These are phyloP conservation scores for Stenocarpella maydis DNA, from an alignment of 2,329 filamentous ascomycete genomes.

Conservation along the genomic window DNA sequence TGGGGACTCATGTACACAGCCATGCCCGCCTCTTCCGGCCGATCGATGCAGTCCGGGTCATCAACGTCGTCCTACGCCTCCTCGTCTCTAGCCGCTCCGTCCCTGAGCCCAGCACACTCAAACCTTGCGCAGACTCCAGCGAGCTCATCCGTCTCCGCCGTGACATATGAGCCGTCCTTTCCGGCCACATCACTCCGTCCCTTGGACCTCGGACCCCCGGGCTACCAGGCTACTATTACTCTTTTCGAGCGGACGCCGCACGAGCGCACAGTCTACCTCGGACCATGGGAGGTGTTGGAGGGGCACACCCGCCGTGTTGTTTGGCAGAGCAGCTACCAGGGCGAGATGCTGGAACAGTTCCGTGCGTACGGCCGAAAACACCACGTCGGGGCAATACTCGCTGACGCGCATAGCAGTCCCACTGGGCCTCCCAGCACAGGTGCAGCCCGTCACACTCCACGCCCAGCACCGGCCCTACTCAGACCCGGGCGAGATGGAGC, in stretches of 20 bases:
- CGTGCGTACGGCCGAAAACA: constrained; percentile 45
- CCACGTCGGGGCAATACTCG: constrained; percentile 28
- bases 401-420: constrained; percentile 49
- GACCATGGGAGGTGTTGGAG: constrained; percentile 61
- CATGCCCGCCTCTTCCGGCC: constrained; percentile 46
- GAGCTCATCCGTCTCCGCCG: constrained; percentile 55
- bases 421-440: constrained; percentile 53
- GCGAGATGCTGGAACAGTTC: constrained; percentile 61
- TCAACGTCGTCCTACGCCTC: constrained; percentile 59
- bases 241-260: constrained; percentile 59
- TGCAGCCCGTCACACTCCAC: constrained; percentile 59
- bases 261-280: constrained; percentile 60
- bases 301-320: constrained; percentile 57
- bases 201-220: constrained; percentile 61
- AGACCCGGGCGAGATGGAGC: constrained; percentile 58
- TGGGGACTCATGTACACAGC: constrained; percentile 40
- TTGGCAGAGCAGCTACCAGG: constrained; percentile 62
- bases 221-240: constrained; percentile 62
- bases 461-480: constrained; percentile 59
- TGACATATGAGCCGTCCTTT: constrained; percentile 50
- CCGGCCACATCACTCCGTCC: constrained; percentile 52
- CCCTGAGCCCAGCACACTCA: constrained; percentile 50
- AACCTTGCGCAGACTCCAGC: constrained; percentile 56
- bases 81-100: constrained; percentile 51
- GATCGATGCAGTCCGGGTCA: constrained; percentile 47